phyloP scores from a whole-genome alignment of 2,329 filamentous ascomycete genomes.

The Trichoderma asperellum region DNA sequence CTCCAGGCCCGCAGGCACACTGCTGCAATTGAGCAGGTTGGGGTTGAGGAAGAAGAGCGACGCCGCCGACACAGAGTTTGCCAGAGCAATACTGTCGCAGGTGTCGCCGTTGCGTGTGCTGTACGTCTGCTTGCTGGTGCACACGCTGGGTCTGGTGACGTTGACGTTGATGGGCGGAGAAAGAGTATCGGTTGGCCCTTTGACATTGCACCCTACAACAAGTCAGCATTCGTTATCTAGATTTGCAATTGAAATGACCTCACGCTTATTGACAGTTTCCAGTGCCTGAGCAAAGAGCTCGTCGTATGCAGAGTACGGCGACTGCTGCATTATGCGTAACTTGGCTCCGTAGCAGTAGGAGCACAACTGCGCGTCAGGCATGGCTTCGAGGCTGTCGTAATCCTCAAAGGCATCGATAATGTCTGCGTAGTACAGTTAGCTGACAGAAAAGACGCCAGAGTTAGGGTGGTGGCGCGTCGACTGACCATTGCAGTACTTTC shows the following conservation, averaged over 20 bases:
- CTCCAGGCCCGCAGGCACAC: slow-evolving; percentile 25
- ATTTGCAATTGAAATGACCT: too few species aligned
- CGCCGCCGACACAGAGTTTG: slow-evolving; percentile 29
- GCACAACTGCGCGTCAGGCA: slow-evolving; percentile 29
- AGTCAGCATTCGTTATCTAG: too few species aligned
- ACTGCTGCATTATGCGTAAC: slow-evolving; percentile 30
- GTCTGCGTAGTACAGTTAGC: too few species aligned
- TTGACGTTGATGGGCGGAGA: too few species aligned
- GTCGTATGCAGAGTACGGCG: slow-evolving; percentile 29
- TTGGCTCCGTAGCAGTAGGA: slow-evolving; percentile 29
- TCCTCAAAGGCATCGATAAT: too few species aligned
- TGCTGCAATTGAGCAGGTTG: slow-evolving; percentile 28
- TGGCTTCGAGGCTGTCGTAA: background rate
- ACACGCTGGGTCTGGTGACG: too few species aligned
- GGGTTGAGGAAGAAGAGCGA: slow-evolving; percentile 33
- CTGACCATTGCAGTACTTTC: slow-evolving; percentile 26
- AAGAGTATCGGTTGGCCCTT: too few species aligned
- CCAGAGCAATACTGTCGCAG: slow-evolving; percentile 32
- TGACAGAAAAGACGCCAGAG: too few species aligned
- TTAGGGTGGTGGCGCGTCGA: background rate
- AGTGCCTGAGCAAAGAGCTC: background rate
- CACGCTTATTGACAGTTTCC: too few species aligned
- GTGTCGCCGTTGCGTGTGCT: slow-evolving; percentile 28
- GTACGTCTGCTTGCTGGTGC: too few species aligned
- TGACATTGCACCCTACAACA: too few species aligned